Base-by-base conservation (phyloP, 2,329 filamentous ascomycete species). In the Pseudogymnoascus verrucosus region DNA sequence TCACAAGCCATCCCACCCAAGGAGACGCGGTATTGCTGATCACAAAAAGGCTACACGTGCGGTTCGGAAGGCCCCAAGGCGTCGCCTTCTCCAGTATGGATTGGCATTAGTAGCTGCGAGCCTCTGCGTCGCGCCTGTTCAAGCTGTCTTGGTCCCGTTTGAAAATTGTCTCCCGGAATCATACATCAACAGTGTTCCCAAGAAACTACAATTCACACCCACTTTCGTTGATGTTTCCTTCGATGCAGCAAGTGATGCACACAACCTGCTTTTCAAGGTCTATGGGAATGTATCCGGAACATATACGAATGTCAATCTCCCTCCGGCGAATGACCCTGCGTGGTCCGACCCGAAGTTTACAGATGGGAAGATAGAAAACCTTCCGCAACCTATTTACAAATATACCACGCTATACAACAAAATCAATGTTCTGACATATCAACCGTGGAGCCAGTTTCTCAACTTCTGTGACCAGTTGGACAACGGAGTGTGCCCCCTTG, bases 271-370 rank as follows among this genome's bases (percentile, higher is more conserved):
- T 67, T 79, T 97, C 63, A 95, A 87, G 1, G 83, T 96, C 57
- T 98, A 91, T 79, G 93, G 93, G 61, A 97, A 98, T 75, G 91
- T 98, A 31, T 90, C 88, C 7, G 95, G 95, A 57, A 85, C 88
- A 61, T 80, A 83, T 51, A 79, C 80, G 2, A 72, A 76, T 11
- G 77, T 79, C n/a, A 65, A 76, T 2, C 83, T 91, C 62, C 91
- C 91, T 36, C 70, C 83, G 0, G 76, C 82, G 16, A 75, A 82
- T 69, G 82, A 85, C 71, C 75, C 84, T 0, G 77, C 79, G 57
- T 91, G 91, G 90, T 74, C 69, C 2, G 79, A 95, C 71, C 72
- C 79, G 0, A 83, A 82, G 37, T 73, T 80, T 60, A 86, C 82
- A 0, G 78, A 85, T 62, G 78, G 92, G 72, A 97, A 97, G 80